A percentile compares a stretch with the other conserved stretches of the same genome.
These are phyloP conservation scores for Aphanomyces euteiches DNA, from an alignment of 352 stramenopile genomes.

Conservation along the genomic window DNA sequence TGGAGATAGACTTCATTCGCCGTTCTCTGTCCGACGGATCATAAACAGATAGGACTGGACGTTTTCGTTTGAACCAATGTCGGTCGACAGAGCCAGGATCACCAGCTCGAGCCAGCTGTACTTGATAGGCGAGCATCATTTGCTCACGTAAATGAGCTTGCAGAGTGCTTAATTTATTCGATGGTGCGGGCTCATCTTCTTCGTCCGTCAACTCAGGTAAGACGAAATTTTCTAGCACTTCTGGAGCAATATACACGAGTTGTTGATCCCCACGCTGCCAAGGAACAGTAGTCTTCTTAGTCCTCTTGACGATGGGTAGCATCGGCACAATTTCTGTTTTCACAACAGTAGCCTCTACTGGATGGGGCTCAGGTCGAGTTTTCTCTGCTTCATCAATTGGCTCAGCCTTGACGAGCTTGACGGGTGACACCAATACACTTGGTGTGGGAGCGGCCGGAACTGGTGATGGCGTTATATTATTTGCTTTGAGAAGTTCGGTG, in stretches of 20 bases:
- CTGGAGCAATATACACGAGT: conserved; percentile 13
- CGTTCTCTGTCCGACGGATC: conserved; percentile 72
- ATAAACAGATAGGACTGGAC: conserved; percentile 54
- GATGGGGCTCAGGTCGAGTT: background rate
- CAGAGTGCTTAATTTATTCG: conserved; percentile 30
- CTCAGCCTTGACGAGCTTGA: conserved; percentile 1
- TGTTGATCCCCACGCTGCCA: conserved; percentile 1
- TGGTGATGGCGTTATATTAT: conserved; percentile 3
- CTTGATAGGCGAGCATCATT: conserved; percentile 58
- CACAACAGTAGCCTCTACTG: background rate
- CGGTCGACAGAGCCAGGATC: conserved; percentile 63
- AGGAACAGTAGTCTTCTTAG: background rate
- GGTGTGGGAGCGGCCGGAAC: background rate
- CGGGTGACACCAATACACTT: background rate
- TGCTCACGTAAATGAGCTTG: conserved; percentile 68
- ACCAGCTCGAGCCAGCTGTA: conserved; percentile 57
- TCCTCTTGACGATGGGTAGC: background rate
- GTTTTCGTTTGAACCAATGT: conserved; percentile 68
- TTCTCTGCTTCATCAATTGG: background rate
- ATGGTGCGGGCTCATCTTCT: background rate
- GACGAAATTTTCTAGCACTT: background rate
- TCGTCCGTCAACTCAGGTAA: background rate
- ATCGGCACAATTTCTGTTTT: background rate
- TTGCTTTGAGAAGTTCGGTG: conserved; percentile 16
- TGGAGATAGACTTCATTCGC: conserved; percentile 74